These are phyloP conservation scores for Chaetomium strumarium DNA, from an alignment of 2,329 filamentous ascomycete genomes.

Conservation along the genomic window DNA sequence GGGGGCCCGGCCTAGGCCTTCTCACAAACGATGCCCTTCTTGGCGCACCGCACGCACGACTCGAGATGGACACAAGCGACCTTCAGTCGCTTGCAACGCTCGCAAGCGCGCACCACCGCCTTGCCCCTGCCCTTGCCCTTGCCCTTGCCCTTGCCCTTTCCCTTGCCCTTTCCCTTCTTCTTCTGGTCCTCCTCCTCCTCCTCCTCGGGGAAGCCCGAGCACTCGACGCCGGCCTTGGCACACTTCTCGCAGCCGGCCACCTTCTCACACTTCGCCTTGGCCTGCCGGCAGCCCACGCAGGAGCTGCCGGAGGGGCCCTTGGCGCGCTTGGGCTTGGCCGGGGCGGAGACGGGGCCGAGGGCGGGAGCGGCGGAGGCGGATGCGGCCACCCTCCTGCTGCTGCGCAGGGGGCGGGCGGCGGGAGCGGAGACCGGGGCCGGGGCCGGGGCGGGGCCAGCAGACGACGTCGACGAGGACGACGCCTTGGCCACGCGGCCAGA, in stretches of 20 bases:
- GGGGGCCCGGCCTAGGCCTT: neutral
- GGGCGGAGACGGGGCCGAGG: no score
- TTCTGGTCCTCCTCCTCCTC: no score
- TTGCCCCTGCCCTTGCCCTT: neutral
- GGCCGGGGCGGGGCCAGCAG: no score
- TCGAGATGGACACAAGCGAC: constrained; percentile 1
- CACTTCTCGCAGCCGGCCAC: constrained; percentile 4
- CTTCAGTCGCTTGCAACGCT: constrained; percentile 6
- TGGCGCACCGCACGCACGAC: constrained; percentile 3
- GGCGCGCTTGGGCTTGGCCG: neutral
- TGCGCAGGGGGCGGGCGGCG: no score
- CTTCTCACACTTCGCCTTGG: constrained; percentile 7
- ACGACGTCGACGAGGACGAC: no score
- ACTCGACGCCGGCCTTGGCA: neutral
- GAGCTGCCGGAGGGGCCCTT: neutral
- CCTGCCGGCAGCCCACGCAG: constrained; percentile 4
- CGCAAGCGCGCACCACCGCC: constrained; percentile 9
- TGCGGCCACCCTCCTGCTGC: no score
- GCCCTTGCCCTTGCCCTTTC: neutral
- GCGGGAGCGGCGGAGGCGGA: no score
- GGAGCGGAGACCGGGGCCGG: no score
- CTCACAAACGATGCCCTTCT: neutral
- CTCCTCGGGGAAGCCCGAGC: neutral
- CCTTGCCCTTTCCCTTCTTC: neutral
- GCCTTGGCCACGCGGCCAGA: no score